phyloP scores from a whole-genome alignment of 1,284 basidiomycete genomes.

The Cerrena zonata region DNA sequence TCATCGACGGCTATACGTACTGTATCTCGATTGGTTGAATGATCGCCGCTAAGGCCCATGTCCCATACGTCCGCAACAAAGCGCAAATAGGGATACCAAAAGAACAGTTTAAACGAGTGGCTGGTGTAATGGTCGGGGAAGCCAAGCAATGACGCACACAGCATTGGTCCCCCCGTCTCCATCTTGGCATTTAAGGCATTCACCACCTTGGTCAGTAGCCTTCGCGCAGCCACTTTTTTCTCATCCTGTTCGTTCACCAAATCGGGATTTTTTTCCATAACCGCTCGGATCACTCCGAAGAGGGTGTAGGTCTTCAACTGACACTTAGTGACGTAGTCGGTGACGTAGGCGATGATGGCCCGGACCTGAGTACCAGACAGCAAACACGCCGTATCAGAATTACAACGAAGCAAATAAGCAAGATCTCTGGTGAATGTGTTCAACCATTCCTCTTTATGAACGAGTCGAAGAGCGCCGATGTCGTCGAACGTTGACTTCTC shows the following conservation, averaged over 20 bases:
- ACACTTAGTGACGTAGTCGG: constrained; percentile 26
- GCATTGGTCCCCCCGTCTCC: constrained; percentile 31
- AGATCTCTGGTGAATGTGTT: constrained; percentile 28
- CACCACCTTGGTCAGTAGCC: constrained; percentile 15
- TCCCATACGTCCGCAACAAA: not conserved
- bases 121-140: constrained; percentile 18
- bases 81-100: constrained; percentile 22
- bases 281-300: constrained; percentile 27
- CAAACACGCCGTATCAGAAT: constrained; percentile 33
- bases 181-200: constrained; percentile 24
- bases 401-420: constrained; percentile 31
- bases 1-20: not conserved
- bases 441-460: constrained; percentile 29
- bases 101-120: constrained; percentile 21
- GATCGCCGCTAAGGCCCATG: not conserved
- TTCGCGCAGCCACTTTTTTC: constrained; percentile 7
- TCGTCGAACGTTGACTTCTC: too few species aligned
- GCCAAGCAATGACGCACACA: constrained; percentile 21
- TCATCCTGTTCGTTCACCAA: constrained; percentile 8
- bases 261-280: constrained; percentile 22
- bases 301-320: constrained; percentile 30
- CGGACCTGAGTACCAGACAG: constrained; percentile 31
- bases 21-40: not conserved
- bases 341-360: not conserved
- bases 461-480: constrained; percentile 27